A percentile compares a stretch with the other conserved stretches of the same genome.
Conservation (phyloP, 2,329 filamentous ascomycete genomes). For the Fusarium sp. region DNA sequence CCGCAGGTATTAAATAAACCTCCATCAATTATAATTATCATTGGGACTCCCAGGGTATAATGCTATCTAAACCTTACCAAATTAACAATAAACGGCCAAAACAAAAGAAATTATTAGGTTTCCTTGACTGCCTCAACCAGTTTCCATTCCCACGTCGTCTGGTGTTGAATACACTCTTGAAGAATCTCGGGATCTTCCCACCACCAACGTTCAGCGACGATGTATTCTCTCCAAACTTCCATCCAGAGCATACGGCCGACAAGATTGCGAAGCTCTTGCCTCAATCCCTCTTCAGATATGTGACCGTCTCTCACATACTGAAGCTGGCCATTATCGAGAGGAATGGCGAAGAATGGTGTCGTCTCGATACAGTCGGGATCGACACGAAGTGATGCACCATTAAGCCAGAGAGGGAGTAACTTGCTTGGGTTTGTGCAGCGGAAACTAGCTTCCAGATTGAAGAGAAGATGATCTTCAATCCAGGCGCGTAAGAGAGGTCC, state of each 20-base stretch:
- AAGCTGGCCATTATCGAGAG: conserved; percentile 30
- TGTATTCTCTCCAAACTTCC: conserved; percentile 65
- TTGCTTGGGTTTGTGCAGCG: conserved; percentile 67
- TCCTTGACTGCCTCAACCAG: conserved; percentile 64
- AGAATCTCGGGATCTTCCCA: conserved; percentile 66
- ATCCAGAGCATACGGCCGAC: conserved; percentile 67
- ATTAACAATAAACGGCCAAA: neutral
- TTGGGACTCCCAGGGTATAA: conserved; percentile 13
- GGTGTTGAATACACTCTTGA: conserved; percentile 61
- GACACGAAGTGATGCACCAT: conserved; percentile 60
- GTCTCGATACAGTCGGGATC: conserved; percentile 56
- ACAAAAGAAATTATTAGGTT: neutral
- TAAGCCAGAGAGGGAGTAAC: conserved; percentile 67
- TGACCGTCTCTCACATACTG: conserved; percentile 31
- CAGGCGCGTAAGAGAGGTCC: conserved; percentile 67
- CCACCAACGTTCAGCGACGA: conserved; percentile 64
- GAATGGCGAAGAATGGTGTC: conserved; percentile 56
- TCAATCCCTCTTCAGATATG: conserved; percentile 44
- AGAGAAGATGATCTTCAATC: conserved; percentile 68
- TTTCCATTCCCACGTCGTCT: conserved; percentile 67
- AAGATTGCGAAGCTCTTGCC: conserved; percentile 59
- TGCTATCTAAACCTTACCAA: neutral
- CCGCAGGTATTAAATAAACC: rapidly evolving
- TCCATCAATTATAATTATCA: neutral
- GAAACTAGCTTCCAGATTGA: conserved; percentile 66